A percentile compares a stretch with the other conserved stretches of the same genome.
These are phyloP conservation scores for Ramularia collo-cygni DNA, from an alignment of 2,329 filamentous ascomycete genomes.

Conservation along the genomic window DNA sequence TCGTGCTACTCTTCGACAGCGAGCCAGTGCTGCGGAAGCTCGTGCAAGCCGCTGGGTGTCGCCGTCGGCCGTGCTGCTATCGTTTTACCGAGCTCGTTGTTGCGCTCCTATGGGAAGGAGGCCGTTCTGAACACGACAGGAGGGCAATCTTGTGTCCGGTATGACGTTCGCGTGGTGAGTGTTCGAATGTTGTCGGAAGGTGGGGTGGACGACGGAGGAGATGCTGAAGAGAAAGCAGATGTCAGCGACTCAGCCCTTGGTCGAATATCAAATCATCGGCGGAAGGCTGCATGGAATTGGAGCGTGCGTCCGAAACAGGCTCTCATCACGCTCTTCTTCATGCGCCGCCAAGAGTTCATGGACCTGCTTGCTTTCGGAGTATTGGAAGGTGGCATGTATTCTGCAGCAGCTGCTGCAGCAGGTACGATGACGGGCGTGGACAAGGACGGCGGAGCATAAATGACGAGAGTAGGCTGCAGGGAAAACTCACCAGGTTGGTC, in stretches of 20 bases:
- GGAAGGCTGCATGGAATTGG: slow-evolving; percentile 18
- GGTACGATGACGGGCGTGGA: neutral
- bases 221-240: slow-evolving; percentile 9
- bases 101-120: slow-evolving; percentile 12
- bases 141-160: slow-evolving; percentile 13
- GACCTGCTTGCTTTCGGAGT: slow-evolving; percentile 4
- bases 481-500: slow-evolving; percentile 1
- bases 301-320: slow-evolving; percentile 8
- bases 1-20: slow-evolving; percentile 10
- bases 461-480: slow-evolving; percentile 1
- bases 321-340: neutral
- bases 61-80: slow-evolving; percentile 5
- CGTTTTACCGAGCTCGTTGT: neutral
- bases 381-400: slow-evolving; percentile 1
- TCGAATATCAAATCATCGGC: slow-evolving; percentile 17
- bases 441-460: slow-evolving; percentile 1
- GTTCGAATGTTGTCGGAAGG: slow-evolving; percentile 2
- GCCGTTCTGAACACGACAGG: slow-evolving; percentile 13
- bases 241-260: slow-evolving; percentile 10
- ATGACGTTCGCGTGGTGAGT: slow-evolving; percentile 16
- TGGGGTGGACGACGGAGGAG: slow-evolving; percentile 8
- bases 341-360: slow-evolving; percentile 5
- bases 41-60: slow-evolving; percentile 8
- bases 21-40: slow-evolving; percentile 5
- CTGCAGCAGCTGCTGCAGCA: neutral